Conservation (phyloP, 2,329 filamentous ascomycete species). For the Hymenoscyphus scutula region DNA sequence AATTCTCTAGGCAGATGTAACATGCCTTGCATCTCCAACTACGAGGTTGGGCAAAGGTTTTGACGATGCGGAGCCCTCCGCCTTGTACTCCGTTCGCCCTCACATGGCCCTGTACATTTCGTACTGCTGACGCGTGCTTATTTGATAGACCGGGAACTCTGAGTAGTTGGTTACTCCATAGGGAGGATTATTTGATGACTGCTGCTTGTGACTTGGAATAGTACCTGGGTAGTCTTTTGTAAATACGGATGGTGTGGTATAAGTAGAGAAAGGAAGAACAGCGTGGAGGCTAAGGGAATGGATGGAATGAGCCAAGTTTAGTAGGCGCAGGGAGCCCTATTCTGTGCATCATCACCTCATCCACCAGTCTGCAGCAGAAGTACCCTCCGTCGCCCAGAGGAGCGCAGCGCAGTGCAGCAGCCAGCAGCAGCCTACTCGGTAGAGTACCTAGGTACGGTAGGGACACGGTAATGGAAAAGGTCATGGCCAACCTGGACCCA, state of each 20-base stretch:
- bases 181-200: too few relatives aligned
- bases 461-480: too few relatives aligned
- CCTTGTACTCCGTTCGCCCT: background rate
- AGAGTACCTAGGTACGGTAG: too few relatives aligned
- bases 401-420: too few relatives aligned
- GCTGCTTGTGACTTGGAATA: background rate
- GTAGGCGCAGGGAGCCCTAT: background rate
- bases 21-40: too few relatives aligned
- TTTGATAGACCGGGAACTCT: too few relatives aligned
- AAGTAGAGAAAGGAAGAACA: background rate
- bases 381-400: too few relatives aligned
- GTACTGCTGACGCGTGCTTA: background rate
- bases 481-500: background rate
- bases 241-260: background rate
- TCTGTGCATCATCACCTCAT: background rate
- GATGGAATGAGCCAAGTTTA: conserved; percentile 1
- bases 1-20: too few relatives aligned
- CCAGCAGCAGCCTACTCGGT: too few relatives aligned
- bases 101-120: background rate
- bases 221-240: background rate
- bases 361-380: background rate
- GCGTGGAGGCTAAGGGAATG: background rate
- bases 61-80: background rate
- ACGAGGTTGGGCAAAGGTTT: background rate
- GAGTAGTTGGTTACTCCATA: too few relatives aligned